Evolutionary conservation across 2,329 filamentous ascomycete species (phyloP), one percentile per base, ranked within the genome.

Genomic region (Ophiocordyceps polyrhachis-furcata): DNA sequence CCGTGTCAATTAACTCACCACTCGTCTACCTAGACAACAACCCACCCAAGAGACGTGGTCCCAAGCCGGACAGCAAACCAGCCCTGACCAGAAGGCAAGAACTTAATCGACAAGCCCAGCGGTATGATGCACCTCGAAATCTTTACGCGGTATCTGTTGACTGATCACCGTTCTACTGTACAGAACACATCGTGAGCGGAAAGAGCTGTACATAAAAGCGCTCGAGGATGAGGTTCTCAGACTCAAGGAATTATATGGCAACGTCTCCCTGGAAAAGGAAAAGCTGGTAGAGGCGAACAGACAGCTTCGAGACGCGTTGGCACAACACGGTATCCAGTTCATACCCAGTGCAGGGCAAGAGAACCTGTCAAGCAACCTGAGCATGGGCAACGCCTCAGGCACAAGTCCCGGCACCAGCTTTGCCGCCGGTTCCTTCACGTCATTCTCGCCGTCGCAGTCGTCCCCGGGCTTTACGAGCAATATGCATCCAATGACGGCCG

Each of bases 21-120:
- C 25, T 9, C 25, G 8, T 25, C 43, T 55, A 81, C 15, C 43
- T 55, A 81, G 88, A 94, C 68, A 88, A 86, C 41, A 81, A 91
- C 56, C 72, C 82, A 9, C 78, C 85, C 3, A 98, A 96, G 65
- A 78, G 85, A 52, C 78, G 91, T 61, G 91, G 91, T 1, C 91
- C 91, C 0, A 96, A 96, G 60, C 91, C 91, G 19, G 91, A 96
- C 61, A 93, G 83, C 67, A 95, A 93, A 59, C 91, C 91, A 17
- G 89, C 91, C 41, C 66, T 94, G 55, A 96, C 89, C 19, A 74
- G 89, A 49, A 77, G 89, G 50, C 91, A 96, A 59, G 89, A 96
- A 62, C 68, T 96, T 49, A 96, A 96, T 59, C 77, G 91, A 50
- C 89, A 96, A 65, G 91, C 91, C 28, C 91, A 96, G 63, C 81